phyloP scores from a whole-genome alignment of 257 asterid species.

The Thymus mandschuricus region DNA sequence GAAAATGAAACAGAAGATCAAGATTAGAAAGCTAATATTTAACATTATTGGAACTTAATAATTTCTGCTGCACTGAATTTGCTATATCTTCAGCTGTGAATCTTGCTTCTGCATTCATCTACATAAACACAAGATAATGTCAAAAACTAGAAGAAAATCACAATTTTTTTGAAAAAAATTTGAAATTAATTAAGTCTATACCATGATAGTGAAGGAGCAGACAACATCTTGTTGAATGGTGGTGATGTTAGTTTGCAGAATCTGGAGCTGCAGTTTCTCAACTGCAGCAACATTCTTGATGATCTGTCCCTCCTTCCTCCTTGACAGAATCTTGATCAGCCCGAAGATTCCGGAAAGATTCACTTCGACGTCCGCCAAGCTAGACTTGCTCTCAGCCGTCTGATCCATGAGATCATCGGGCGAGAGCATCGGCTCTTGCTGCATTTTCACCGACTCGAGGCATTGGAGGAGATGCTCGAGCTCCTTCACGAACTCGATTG shows the following conservation, averaged over 20 bases:
- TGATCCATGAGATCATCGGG: conserved; percentile 56
- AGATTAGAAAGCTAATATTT: background rate
- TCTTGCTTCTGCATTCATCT: conserved; percentile 74
- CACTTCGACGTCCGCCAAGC: conserved; percentile 79
- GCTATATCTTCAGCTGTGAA: conserved; percentile 82
- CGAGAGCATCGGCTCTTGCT: conserved; percentile 42
- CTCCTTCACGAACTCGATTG: conserved; percentile 88
- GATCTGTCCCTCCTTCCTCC: conserved; percentile 68
- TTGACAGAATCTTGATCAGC: conserved; percentile 70
- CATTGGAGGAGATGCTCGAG: conserved; percentile 84
- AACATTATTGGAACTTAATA: conserved; percentile 43
- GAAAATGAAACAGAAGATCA: too few species aligned
- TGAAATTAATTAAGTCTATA: conserved; percentile 20
- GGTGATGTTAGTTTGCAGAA: conserved; percentile 70
- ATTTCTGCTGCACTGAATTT: conserved; percentile 76
- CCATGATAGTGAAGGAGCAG: conserved; percentile 86
- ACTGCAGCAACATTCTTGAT: conserved; percentile 70
- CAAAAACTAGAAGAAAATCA: background rate
- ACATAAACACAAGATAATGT: conserved; percentile 25
- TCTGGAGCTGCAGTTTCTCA: conserved; percentile 73
- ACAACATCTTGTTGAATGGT: conserved; percentile 81
- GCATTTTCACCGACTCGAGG: conserved; percentile 82
- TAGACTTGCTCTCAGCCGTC: conserved; percentile 73
- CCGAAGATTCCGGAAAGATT: conserved; percentile 74
- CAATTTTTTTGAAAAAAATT: too few species aligned